Conservation (phyloP, 148 eudicot species). For the Chenopodium suecicum region DNA sequence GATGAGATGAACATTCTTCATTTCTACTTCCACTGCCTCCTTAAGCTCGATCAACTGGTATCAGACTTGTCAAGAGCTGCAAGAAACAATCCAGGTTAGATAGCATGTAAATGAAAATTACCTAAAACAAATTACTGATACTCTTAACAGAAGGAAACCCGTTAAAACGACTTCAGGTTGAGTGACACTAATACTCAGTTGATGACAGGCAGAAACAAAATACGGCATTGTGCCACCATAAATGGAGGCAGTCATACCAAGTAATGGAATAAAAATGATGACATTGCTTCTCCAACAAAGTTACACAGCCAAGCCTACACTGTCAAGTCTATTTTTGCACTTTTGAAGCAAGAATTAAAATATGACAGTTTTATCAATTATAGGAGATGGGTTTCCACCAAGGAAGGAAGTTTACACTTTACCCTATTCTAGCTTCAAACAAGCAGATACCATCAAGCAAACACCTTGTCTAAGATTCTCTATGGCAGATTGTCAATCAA, state of each 20-base stretch:
- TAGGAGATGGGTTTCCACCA: not conserved
- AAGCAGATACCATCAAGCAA: not conserved
- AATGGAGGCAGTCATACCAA: not conserved
- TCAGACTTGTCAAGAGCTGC: conserved; percentile 70
- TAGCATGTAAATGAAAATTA: not conserved
- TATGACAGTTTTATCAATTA: too few species aligned
- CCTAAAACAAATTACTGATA: not conserved
- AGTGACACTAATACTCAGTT: too few species aligned
- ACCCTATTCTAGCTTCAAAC: not conserved
- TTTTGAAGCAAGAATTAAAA: not conserved
- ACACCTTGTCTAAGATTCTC: not conserved
- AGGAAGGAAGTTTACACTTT: not conserved
- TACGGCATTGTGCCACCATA: not conserved
- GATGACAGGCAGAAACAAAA: too few species aligned
- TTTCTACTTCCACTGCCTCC: conserved; percentile 3
- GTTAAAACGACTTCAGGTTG: too few species aligned
- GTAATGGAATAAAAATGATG: not conserved
- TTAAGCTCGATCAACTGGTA: conserved; percentile 35
- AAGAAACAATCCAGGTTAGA: conserved; percentile 4
- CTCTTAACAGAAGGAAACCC: too few species aligned
- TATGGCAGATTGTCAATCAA: not conserved
- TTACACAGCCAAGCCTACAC: not conserved
- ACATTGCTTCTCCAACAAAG: too few species aligned
- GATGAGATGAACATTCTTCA: not conserved
- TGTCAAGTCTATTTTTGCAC: not conserved